Evolutionary conservation across 179 eudicot genomes (phyloP).

Genomic region (Beta lomatogona): DNA sequence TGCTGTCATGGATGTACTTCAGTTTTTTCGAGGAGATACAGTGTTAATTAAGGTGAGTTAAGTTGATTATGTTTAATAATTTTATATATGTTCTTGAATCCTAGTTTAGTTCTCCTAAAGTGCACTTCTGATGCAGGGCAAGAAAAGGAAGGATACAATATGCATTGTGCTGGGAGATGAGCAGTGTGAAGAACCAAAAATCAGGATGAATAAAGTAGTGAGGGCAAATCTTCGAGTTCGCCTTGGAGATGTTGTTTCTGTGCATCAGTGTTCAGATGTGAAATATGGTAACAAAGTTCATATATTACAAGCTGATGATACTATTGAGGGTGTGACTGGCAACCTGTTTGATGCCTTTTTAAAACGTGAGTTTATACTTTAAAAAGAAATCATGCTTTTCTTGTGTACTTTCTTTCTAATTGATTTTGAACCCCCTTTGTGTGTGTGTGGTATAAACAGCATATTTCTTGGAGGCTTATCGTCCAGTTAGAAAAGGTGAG

Average conservation of each 20-base stretch:
- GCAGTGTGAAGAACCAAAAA: conserved; percentile 29
- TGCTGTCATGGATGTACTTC: neutral
- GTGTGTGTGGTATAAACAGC: conserved; percentile 32
- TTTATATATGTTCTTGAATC: neutral
- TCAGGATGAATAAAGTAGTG: conserved; percentile 1
- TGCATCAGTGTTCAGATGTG: conserved; percentile 18
- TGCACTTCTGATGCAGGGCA: conserved; percentile 32
- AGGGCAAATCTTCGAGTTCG: conserved; percentile 53
- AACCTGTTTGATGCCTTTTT: neutral
- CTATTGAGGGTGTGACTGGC: conserved; percentile 1
- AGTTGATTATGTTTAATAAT: neutral
- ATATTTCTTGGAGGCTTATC: conserved; percentile 54
- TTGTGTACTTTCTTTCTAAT: neutral
- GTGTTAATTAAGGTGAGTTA: conserved; percentile 2
- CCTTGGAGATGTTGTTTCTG: conserved; percentile 57
- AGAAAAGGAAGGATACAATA: conserved; percentile 51
- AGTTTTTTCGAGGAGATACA: conserved; percentile 2
- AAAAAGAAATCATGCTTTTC: neutral
- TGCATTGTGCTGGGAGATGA: conserved; percentile 57
- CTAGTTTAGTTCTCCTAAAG: neutral
- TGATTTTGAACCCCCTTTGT: neutral
- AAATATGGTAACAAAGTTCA: conserved; percentile 1
- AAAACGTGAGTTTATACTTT: conserved; percentile 2
- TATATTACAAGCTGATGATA: conserved; percentile 9
- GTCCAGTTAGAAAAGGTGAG: conserved; percentile 64